Conservation (phyloP, 169 alveolate species). For the Cardiosporidium cionae region DNA sequence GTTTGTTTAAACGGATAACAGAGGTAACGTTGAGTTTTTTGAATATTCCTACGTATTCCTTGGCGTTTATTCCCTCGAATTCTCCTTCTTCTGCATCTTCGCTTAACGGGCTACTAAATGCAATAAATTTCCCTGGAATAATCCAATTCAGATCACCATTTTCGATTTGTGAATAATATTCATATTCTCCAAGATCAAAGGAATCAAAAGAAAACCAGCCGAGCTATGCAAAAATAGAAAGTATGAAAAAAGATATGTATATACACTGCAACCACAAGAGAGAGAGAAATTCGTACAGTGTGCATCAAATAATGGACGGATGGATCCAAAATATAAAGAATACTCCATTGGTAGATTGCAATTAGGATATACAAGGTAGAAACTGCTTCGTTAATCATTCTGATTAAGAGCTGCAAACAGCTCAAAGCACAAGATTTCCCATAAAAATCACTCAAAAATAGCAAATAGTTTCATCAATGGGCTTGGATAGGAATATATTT, state of each 20-base stretch:
- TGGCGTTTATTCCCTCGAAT: constrained; percentile 69
- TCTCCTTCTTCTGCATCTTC: constrained; percentile 18
- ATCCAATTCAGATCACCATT: constrained; percentile 82
- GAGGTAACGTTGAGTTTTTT: constrained; percentile 63
- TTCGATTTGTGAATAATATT: constrained; percentile 77
- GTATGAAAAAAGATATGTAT: background rate
- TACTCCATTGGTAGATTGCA: no score
- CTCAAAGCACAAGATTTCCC: no score
- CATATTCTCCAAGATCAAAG: constrained; percentile 76
- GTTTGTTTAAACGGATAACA: constrained; percentile 81
- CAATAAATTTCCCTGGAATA: constrained; percentile 82
- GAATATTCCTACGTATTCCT: constrained; percentile 78
- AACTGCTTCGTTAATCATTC: no score
- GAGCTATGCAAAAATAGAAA: constrained; percentile 7
- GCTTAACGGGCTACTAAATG: constrained; percentile 81
- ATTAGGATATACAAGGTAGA: no score
- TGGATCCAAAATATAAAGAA: no score
- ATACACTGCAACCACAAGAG: no score
- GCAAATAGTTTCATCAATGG: no score
- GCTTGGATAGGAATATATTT: no score
- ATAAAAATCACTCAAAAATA: no score
- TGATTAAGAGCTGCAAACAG: no score
- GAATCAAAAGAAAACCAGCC: constrained; percentile 82
- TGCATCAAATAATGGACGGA: background rate
- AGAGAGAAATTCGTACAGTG: background rate